Percentiles rank a stretch among this genome's conserved stretches.
Conservation (phyloP, 2,329 filamentous ascomycete genomes). For the Rhynchosporium graminicola region DNA sequence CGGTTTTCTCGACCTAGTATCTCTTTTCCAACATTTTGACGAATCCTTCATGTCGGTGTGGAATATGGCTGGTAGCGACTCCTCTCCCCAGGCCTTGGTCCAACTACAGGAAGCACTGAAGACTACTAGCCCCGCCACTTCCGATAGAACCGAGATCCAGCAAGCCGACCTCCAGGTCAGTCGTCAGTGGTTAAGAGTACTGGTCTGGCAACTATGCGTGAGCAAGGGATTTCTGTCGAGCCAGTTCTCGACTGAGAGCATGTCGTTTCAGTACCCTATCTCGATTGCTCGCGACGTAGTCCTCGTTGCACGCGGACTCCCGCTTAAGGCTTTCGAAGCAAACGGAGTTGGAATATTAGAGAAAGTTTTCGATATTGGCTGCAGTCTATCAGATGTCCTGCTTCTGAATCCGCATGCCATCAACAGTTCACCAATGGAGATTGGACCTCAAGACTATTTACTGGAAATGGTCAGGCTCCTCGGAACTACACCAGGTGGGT, state of each 20-base stretch:
- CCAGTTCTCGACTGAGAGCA: conserved; percentile 54
- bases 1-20: conserved; percentile 39
- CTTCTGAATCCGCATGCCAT: conserved; percentile 20
- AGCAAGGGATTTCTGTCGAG: conserved; percentile 56
- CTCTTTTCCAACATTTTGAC: conserved; percentile 30
- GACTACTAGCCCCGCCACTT: conserved; percentile 19
- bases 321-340: conserved; percentile 38
- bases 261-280: conserved; percentile 61
- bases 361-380: conserved; percentile 42
- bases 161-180: conserved; percentile 30
- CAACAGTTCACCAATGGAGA: conserved; percentile 13
- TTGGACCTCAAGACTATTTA: conserved; percentile 25
- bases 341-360: conserved; percentile 42
- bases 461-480: conserved; percentile 24
- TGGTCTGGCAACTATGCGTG: conserved; percentile 32
- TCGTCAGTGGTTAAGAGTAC: conserved; percentile 29
- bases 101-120: conserved; percentile 25
- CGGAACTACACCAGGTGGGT: conserved; percentile 17
- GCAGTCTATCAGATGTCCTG: conserved; percentile 39
- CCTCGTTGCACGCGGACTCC: conserved; percentile 29
- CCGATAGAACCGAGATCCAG: conserved; percentile 50
- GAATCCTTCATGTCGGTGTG: conserved; percentile 37
- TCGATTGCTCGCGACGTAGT: conserved; percentile 50
- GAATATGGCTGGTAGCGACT: conserved; percentile 31
- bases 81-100: conserved; percentile 20